Conservation (phyloP, 2,329 filamentous ascomycete species). For the Dryadomyces sulphureus region DNA sequence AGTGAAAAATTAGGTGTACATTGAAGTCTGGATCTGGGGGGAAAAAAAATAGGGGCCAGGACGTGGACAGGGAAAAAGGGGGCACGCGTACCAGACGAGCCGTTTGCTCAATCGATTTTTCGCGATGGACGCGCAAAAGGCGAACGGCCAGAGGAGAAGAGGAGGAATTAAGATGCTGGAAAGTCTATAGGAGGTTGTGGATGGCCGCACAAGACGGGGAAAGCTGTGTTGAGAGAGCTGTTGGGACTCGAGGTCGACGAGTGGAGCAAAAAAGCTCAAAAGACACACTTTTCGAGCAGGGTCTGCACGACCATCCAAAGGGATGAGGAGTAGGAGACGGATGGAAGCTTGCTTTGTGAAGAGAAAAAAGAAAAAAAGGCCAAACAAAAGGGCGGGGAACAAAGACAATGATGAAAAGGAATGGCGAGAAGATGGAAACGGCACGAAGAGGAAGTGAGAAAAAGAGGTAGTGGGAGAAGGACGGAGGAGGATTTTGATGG, state of each 20-base stretch:
- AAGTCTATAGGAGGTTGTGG: background rate
- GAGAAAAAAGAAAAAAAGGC: background rate
- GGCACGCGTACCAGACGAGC: background rate
- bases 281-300: background rate
- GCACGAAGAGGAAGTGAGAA: conserved; percentile 12
- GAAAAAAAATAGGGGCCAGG: background rate
- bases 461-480: conserved; percentile 5
- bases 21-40: background rate
- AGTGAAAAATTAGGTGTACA: background rate
- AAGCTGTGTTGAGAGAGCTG: background rate
- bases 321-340: background rate
- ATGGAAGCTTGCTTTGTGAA: no score
- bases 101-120: background rate
- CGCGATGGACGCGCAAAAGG: background rate
- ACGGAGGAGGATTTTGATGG: background rate
- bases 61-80: background rate
- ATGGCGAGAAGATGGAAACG: conserved; percentile 22
- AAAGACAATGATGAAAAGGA: conserved; percentile 25
- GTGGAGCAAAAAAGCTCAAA: background rate
- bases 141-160: background rate
- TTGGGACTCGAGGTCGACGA: background rate
- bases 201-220: background rate
- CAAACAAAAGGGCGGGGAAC: conserved; percentile 14
- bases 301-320: conserved; percentile 4
- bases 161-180: background rate